Conservation (phyloP, 2,329 filamentous ascomycete species). For the Sporothrix mexicana region DNA sequence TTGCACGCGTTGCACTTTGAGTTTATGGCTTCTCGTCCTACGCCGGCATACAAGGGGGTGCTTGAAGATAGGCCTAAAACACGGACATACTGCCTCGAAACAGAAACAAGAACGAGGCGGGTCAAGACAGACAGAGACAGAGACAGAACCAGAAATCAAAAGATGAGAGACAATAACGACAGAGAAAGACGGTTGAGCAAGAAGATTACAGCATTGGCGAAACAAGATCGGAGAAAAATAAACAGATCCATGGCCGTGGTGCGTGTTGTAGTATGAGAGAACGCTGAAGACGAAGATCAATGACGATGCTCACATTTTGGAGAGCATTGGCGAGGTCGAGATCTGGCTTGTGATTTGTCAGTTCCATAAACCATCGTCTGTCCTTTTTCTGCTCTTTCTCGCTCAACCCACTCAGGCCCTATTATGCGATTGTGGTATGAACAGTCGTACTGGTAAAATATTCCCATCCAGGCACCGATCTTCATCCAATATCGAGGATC, state of each 20-base stretch:
- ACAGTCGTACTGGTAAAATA: background rate
- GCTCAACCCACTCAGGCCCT: background rate
- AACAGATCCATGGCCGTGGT: background rate
- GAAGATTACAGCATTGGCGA: background rate
- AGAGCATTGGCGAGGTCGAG: background rate
- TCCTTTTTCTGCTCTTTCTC: background rate
- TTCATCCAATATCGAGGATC: background rate
- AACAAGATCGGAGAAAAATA: background rate
- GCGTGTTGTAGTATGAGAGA: background rate
- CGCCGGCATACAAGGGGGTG: background rate
- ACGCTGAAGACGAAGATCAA: background rate
- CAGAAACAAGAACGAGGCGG: conserved; percentile 1
- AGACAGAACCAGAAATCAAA: background rate
- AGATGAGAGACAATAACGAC: background rate
- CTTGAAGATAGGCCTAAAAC: background rate
- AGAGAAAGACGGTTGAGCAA: background rate
- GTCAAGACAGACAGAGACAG: conserved; percentile 8
- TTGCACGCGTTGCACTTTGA: too few relatives aligned
- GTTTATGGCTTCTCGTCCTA: background rate
- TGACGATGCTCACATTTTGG: too few relatives aligned
- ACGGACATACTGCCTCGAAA: conserved; percentile 15
- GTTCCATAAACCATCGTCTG: background rate
- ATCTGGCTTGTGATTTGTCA: background rate
- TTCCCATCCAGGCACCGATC: background rate
- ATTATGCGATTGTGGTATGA: background rate